Percentiles rank a stretch among this genome's conserved stretches.
These are phyloP conservation scores for Eucalyptus globulus DNA, from an alignment of 345 rosid species.

Conservation along the genomic window DNA sequence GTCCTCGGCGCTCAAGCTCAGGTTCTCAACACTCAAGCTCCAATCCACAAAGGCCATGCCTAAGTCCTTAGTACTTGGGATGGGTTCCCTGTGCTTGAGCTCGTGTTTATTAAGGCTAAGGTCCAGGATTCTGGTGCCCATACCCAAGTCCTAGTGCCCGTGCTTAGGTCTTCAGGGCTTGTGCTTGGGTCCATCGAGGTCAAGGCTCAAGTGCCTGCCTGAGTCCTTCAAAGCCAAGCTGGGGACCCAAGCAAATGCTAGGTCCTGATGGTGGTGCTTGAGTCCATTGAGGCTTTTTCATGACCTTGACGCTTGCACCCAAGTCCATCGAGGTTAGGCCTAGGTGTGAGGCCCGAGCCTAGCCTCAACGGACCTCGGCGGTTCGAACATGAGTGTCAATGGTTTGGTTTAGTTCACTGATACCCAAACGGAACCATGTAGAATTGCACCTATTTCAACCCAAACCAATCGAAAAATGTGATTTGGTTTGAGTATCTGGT, in stretches of 20 bases:
- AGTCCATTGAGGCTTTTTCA: no score
- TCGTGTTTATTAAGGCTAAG: not conserved
- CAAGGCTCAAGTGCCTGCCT: not conserved
- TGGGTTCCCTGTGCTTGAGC: fast-evolving
- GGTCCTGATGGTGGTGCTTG: fast-evolving
- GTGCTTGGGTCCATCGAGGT: not conserved
- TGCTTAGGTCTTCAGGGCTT: not conserved
- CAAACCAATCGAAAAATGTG: fast-evolving
- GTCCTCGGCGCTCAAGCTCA: fast-evolving
- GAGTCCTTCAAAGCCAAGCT: fast-evolving
- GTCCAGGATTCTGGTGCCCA: fast-evolving
- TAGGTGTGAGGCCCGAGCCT: no score
- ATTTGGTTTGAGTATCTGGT: fast-evolving
- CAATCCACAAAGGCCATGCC: fast-evolving
- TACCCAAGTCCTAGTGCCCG: fast-evolving
- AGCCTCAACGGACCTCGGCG: no score
- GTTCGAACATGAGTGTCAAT: fast-evolving
- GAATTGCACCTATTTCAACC: fast-evolving
- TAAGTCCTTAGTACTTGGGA: fast-evolving
- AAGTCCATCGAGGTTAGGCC: no score
- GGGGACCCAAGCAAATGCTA: not conserved
- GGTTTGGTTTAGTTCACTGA: fast-evolving
- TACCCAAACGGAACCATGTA: fast-evolving
- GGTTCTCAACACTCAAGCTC: fast-evolving
- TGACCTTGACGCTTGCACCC: fast-evolving